Evolutionary conservation across 2,329 filamentous ascomycete species (phyloP), one percentile per base, ranked within the genome.

Genomic region (Penicillium sp.): DNA sequence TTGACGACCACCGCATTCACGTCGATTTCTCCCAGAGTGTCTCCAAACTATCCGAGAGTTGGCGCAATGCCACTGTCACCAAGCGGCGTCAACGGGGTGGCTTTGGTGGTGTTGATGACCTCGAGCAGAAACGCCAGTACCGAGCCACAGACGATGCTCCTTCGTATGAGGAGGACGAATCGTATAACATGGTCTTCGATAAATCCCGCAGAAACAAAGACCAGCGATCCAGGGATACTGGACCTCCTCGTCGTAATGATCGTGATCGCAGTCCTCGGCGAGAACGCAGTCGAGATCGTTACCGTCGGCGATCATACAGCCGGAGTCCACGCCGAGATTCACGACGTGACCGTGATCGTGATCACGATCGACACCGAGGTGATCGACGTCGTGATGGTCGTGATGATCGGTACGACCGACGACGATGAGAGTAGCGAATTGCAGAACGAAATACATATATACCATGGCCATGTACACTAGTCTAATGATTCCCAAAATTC

Each of bases 1-100:
- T 99, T 61, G 94, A 99, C 67, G 94, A 99, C 66, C 90, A 96
- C 61, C 88, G 94, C 37, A 99, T 99, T 60, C 94, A 99, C 69
- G 94, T 99, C 52, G 94, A 99, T 76, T 99, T 99, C 75, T 97
- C 92, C 10, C 94, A 99, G 77, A 96, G 91, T 70, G 94, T 89
- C 10, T 87, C 84, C 58, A 93, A 91, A 70, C 77, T 99, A 7
- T 94, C 91, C 42, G 91, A 96, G 59, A 87, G 87, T 14, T 99
- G 94, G 94, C 84, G 94, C 58, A 88, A 86, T 56, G 87, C 88
- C 37, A 91, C 92, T 18, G 96, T 96, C 68, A 84, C 83, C 36
- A 97, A 96, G 77, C 84, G 93, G 43, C 77, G 74, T 65, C 83
- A 72, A 72, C 81, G 67, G 72, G 91, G 91, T 49, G 94, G 94